phyloP scores from a whole-genome alignment of 495 filamentous ascomycete species.

The Penicillium macrosclerotiorum region DNA sequence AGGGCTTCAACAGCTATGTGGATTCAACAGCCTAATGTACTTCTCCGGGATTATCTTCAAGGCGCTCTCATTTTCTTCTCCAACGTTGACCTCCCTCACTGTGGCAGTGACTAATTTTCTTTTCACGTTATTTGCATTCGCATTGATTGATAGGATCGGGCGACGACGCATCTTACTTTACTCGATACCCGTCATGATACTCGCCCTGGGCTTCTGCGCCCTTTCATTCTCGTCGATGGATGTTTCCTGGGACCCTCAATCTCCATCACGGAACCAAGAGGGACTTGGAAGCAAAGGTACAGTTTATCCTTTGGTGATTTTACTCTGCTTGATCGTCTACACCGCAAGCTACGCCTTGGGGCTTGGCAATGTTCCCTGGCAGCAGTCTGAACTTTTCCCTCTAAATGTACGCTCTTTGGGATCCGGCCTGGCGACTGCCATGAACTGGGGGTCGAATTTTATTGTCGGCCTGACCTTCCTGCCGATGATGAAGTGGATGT shows the following conservation, averaged over 20 bases:
- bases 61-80: conserved; percentile 72
- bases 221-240: conserved; percentile 63
- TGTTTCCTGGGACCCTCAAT: conserved; percentile 22
- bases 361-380: conserved; percentile 92
- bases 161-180: conserved; percentile 76
- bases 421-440: conserved; percentile 77
- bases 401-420: conserved; percentile 79
- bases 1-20: conserved; percentile 84
- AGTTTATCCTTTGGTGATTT: conserved; percentile 49
- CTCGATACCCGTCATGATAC: conserved; percentile 81
- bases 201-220: conserved; percentile 65
- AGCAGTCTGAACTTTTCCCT: conserved; percentile 87
- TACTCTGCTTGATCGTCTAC: conserved; percentile 74
- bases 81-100: conserved; percentile 76
- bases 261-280: not conserved
- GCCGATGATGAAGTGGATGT: conserved; percentile 76
- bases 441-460: conserved; percentile 88
- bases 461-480: conserved; percentile 85
- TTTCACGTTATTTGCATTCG: conserved; percentile 74
- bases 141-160: conserved; percentile 77
- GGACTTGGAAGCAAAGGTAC: conserved; percentile 6
- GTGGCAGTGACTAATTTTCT: conserved; percentile 82
- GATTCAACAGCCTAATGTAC: conserved; percentile 95
- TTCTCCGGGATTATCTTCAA: conserved; percentile 90
- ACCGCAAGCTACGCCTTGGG: conserved; percentile 82